Evolutionary conservation across 371 early-diverging fungal genomes (phyloP).

Genomic region (Smittium culicis): DNA sequence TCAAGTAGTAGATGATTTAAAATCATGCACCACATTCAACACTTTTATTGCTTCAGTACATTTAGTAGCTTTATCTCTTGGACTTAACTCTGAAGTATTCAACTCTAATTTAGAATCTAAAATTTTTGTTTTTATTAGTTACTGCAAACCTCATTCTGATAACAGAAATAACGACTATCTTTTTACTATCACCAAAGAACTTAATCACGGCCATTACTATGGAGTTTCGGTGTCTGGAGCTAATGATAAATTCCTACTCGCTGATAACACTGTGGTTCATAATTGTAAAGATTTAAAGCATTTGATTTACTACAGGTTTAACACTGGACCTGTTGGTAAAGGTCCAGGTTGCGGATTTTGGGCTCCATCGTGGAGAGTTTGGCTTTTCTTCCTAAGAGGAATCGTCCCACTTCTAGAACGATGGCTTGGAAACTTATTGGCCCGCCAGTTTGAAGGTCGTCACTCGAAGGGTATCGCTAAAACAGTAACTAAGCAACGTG

Average conservation of each 20-base stretch:
- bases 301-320: slow-evolving; percentile 88
- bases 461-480: slow-evolving; percentile 93
- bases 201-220: slow-evolving; percentile 25
- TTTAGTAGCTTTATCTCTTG: background rate
- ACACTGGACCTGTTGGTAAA: slow-evolving; percentile 89
- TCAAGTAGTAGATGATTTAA: background rate
- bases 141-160: background rate
- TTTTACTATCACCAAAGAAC: background rate
- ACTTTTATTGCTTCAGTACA: background rate
- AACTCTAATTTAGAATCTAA: background rate
- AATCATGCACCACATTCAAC: background rate
- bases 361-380: slow-evolving; percentile 99
- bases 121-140: background rate
- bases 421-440: slow-evolving; percentile 94
- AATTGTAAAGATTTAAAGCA: slow-evolving; percentile 94
- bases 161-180: background rate
- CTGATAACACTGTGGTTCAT: slow-evolving; percentile 32
- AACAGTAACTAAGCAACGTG: slow-evolving; percentile 97
- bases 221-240: slow-evolving; percentile 25
- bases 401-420: slow-evolving; percentile 93
- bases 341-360: slow-evolving; percentile 97
- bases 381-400: slow-evolving; percentile 98
- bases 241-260: slow-evolving; percentile 30
- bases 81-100: background rate
- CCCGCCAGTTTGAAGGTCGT: slow-evolving; percentile 97